Evolutionary conservation across 139 green algal genomes (phyloP).

Genomic region (Tetraselmis chui): DNA sequence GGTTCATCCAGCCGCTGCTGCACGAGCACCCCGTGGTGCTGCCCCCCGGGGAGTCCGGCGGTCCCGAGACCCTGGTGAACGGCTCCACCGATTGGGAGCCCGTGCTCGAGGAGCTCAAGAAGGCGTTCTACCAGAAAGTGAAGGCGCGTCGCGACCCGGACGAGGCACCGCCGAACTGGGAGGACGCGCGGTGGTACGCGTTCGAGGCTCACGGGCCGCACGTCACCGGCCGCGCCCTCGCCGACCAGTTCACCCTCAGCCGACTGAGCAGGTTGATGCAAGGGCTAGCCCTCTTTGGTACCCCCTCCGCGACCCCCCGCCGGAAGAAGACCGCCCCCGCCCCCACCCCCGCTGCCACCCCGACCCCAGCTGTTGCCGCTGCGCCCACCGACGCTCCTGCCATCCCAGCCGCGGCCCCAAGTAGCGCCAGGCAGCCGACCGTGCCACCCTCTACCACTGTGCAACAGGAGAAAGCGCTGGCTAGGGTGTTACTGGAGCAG

Average conservation of each 20-base stretch:
- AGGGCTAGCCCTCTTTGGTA: neutral
- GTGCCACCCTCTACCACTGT: too few relatives aligned
- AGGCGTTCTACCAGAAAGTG: neutral
- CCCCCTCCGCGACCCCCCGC: neutral
- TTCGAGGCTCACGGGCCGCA: neutral
- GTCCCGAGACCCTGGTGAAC: neutral
- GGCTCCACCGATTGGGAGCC: neutral
- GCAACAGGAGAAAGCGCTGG: too few relatives aligned
- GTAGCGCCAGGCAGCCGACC: too few relatives aligned
- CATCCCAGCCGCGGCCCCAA: neutral
- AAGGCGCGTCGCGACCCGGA: neutral
- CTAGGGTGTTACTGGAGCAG: neutral
- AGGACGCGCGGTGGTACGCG: neutral
- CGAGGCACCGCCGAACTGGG: neutral
- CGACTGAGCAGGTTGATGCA: neutral
- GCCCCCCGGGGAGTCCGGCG: neutral
- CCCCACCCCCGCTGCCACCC: too few relatives aligned
- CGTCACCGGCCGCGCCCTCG: neutral
- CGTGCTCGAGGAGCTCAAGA: neutral
- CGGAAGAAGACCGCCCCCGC: neutral
- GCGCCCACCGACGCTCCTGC: neutral
- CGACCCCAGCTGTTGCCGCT: neutral
- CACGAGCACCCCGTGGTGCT: neutral
- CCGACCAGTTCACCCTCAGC: neutral
- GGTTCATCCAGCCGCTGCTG: neutral